Evolutionary conservation across 208 protist species (phyloP).

Genomic region (Lotmaria passim): DNA sequence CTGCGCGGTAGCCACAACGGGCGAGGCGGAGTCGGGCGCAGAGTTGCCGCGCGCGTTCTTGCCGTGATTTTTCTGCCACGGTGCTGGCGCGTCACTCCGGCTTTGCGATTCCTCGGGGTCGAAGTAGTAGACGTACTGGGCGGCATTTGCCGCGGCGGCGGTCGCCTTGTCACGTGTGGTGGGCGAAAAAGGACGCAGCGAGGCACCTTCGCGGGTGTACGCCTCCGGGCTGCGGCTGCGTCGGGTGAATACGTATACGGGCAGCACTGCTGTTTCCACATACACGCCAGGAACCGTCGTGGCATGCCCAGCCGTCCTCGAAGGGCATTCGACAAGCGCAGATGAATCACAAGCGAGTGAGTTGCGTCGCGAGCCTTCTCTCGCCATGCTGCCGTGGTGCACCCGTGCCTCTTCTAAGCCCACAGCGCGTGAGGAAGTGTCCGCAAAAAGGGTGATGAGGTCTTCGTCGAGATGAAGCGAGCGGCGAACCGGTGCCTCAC

Average conservation of each 20-base stretch:
- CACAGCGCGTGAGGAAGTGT: background rate
- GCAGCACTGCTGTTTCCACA: slow-evolving; percentile 44
- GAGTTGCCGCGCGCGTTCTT: background rate
- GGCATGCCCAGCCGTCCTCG: background rate
- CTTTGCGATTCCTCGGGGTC: slow-evolving; percentile 33
- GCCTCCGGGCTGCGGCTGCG: slow-evolving; percentile 63
- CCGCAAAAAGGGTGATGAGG: slow-evolving; percentile 20
- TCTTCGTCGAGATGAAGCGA: slow-evolving; percentile 29
- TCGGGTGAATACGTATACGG: slow-evolving; percentile 74
- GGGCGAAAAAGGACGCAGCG: slow-evolving; percentile 10
- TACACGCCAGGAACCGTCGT: slow-evolving; percentile 14
- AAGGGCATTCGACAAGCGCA: background rate
- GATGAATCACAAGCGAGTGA: background rate
- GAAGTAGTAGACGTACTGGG: slow-evolving; percentile 55
- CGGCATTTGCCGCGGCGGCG: slow-evolving; percentile 2
- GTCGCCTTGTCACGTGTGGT: background rate
- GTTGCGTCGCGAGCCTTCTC: background rate
- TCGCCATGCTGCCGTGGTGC: background rate
- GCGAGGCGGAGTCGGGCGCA: background rate
- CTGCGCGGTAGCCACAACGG: background rate
- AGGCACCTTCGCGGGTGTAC: slow-evolving; percentile 42
- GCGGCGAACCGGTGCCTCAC: slow-evolving; percentile 4
- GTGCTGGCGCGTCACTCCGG: background rate
- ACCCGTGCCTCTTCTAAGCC: background rate
- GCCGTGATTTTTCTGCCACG: background rate